Evolutionary conservation across 2,329 filamentous ascomycete genomes (phyloP), one percentile per base, ranked within the genome.

Genomic region (Phaeosphaeria sp.): DNA sequence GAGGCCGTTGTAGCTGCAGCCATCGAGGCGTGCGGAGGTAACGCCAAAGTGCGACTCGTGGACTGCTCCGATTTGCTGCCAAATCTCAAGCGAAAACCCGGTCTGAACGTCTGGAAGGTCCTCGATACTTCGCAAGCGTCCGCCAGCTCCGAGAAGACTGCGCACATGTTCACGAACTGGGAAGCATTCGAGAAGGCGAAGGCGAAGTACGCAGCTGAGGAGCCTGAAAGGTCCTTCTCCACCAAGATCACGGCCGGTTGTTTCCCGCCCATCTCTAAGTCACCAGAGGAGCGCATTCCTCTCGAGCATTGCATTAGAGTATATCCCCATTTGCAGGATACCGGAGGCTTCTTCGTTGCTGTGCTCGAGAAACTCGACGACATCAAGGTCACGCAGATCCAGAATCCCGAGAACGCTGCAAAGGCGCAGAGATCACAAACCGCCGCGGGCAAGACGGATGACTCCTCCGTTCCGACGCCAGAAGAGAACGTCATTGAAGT

Each of bases 341-440:
- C 95, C 2, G 95, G 95, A 55, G 94, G 90, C 21, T 99, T 99
- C 84, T 99, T 99, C 81, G 97, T 99, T 74, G 90, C 93, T 0
- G 93, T 97, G 0, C 80, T 99, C 18, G 91, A 97, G 81, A 99
- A 99, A 84, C 89, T 89, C 75, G 85, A 87, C 23, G 95, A 97
- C 55, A 74, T 75, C 59, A 76, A 75, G 60, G 63, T 72, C 51
- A 62, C 67, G 13, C 72, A 75, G 49, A 61, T 71, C 11, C 63
- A 66, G 50, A 69, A 65, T 44, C 65, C 71, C 17, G 65, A 67
- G 50, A 71, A 71, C 21, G 56, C 63, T 18, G 64, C 71, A 15
- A 71, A 71, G 54, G 61, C 69, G 11, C 64, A 66, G 27, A 67
- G 68, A 51, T 52, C 55, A 2, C 55, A 61, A 33, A 49, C 55